Conservation (phyloP, 1,284 basidiomycete species). For the Tranzscheliella williamsii region DNA sequence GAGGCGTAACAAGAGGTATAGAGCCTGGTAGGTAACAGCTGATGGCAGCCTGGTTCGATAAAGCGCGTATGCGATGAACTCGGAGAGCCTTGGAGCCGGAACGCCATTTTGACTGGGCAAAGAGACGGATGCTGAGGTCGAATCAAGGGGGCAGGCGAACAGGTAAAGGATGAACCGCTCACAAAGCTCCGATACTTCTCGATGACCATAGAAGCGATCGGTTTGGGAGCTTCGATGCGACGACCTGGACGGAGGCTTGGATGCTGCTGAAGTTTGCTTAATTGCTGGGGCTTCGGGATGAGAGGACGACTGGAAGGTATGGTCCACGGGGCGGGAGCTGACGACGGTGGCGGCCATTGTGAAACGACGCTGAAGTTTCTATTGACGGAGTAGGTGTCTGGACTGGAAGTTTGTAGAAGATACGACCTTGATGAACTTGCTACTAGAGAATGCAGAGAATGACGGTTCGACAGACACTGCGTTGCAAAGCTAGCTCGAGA, state of each 20-base stretch:
- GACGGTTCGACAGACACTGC: too few species aligned
- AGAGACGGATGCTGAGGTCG: slow-evolving; percentile 44
- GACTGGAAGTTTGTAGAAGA: too few species aligned
- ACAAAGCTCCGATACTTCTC: slow-evolving; percentile 50
- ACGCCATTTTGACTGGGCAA: slow-evolving; percentile 15
- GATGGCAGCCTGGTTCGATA: slow-evolving; percentile 58
- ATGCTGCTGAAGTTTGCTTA: slow-evolving; percentile 9
- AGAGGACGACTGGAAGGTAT: slow-evolving; percentile 18
- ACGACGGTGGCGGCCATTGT: slow-evolving; percentile 1
- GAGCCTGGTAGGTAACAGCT: slow-evolving; percentile 56
- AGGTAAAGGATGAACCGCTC: slow-evolving; percentile 54
- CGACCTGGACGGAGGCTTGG: slow-evolving; percentile 9
- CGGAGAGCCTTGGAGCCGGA: slow-evolving; percentile 52
- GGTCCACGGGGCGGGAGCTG: slow-evolving; percentile 4
- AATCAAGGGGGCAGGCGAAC: slow-evolving; percentile 55
- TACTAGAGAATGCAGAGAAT: too few species aligned
- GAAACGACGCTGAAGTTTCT: too few species aligned
- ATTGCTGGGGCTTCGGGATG: slow-evolving; percentile 3
- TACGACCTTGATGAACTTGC: too few species aligned
- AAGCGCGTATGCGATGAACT: slow-evolving; percentile 61
- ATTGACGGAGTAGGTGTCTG: too few species aligned
- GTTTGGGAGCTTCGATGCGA: slow-evolving; percentile 18
- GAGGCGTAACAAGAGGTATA: slow-evolving; percentile 56
- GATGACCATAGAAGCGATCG: slow-evolving; percentile 55
- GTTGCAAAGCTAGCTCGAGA: too few species aligned